A percentile compares a stretch with the other conserved stretches of the same genome.
These are phyloP conservation scores for Beauveria varroae DNA, from an alignment of 2,329 filamentous ascomycete genomes.

Conservation along the genomic window DNA sequence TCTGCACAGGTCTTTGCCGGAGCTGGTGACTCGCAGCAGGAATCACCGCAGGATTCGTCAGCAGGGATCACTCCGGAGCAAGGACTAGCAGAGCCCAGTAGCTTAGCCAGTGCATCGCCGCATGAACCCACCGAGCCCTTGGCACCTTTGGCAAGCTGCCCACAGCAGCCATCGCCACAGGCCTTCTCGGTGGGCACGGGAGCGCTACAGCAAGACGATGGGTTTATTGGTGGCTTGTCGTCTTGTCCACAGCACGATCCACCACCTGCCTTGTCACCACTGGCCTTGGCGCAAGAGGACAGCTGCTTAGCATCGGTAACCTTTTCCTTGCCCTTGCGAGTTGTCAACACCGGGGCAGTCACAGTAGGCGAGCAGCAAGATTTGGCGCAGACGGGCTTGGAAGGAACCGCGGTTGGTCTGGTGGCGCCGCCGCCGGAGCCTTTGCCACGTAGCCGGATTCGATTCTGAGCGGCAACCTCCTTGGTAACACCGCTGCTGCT, in stretches of 20 bases:
- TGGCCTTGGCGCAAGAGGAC: background rate
- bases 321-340: background rate
- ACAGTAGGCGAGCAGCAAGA: background rate
- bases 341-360: background rate
- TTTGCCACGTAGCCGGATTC: slow-evolving; percentile 12
- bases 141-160: background rate
- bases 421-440: slow-evolving; percentile 10
- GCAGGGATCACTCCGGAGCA: background rate
- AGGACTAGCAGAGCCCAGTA: background rate
- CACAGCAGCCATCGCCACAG: background rate
- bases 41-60: background rate
- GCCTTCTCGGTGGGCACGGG: background rate
- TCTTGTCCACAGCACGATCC: background rate
- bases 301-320: background rate
- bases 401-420: background rate
- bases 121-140: background rate
- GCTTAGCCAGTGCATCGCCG: background rate
- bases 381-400: background rate
- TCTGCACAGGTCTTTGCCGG: background rate
- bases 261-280: background rate
- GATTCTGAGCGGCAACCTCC: slow-evolving; percentile 11
- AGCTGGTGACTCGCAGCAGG: slow-evolving; percentile 5
- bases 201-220: background rate
- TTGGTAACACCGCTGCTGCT: background rate
- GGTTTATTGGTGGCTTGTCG: background rate